Conservation (phyloP, 1,284 basidiomycete genomes). For the Mycosarcoma maydis region DNA sequence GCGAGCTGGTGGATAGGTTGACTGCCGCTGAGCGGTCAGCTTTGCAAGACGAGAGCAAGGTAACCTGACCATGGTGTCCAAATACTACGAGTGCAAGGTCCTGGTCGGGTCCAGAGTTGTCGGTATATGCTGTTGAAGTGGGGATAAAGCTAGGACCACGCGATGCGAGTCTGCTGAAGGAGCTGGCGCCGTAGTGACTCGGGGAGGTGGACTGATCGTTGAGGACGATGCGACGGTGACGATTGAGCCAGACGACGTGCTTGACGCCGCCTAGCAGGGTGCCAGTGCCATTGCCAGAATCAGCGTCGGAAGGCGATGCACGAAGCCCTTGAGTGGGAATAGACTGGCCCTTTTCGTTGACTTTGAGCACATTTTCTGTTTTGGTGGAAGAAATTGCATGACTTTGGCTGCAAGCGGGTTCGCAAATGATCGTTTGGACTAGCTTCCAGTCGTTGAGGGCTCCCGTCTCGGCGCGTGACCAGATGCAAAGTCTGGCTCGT, state of each 20-base stretch:
- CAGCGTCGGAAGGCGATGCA: constrained; percentile 5
- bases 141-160: constrained; percentile 23
- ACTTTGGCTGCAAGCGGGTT: background rate
- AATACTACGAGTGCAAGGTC: constrained; percentile 40
- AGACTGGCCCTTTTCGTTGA: constrained; percentile 33
- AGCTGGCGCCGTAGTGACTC: constrained; percentile 18
- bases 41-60: constrained; percentile 26
- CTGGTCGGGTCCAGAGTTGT: constrained; percentile 15
- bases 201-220: constrained; percentile 5
- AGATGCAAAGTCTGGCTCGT: constrained; percentile 28
- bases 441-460: constrained; percentile 44
- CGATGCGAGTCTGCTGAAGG: constrained; percentile 21
- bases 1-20: background rate
- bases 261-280: constrained; percentile 19
- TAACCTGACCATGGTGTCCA: constrained; percentile 35
- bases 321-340: constrained; percentile 8
- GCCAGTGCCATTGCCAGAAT: background rate
- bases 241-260: constrained; percentile 34
- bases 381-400: background rate
- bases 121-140: background rate
- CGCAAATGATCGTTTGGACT: constrained; percentile 15
- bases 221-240: constrained; percentile 27
- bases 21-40: constrained; percentile 8
- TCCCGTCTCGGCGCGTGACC: constrained; percentile 39
- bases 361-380: constrained; percentile 39